A percentile compares a stretch with the other conserved stretches of the same genome.
phyloP scores from a whole-genome alignment of 768 basidiomycete species.

The Phlebiopsis gigantea region DNA sequence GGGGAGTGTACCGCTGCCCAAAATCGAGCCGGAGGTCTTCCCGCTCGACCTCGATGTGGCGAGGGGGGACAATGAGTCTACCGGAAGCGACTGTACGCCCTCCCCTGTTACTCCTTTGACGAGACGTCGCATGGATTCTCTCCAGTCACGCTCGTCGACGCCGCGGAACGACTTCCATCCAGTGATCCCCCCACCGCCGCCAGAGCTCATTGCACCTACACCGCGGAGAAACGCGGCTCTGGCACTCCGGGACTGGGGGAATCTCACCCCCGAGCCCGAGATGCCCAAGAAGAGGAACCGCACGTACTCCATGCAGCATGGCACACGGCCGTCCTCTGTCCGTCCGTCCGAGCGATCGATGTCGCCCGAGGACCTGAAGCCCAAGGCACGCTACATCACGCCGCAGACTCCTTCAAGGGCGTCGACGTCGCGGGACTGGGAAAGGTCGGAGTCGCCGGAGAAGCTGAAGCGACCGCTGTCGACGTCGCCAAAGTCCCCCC shows the following conservation, averaged over 20 bases:
- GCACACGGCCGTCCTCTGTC: not conserved
- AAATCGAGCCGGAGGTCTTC: not conserved
- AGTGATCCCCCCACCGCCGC: not conserved
- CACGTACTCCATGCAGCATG: not conserved
- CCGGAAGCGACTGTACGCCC: not conserved
- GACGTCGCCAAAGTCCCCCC: not conserved
- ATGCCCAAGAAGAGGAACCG: not conserved
- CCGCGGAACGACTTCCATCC: not conserved
- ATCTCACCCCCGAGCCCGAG: not conserved
- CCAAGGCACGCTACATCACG: not conserved
- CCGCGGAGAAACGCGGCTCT: not conserved
- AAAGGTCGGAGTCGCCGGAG: constrained; percentile 3
- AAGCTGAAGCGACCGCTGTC: not conserved
- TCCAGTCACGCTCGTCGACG: not conserved
- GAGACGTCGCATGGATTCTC: not conserved
- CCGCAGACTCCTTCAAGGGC: not conserved
- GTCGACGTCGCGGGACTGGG: not conserved
- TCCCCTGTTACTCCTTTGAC: not conserved
- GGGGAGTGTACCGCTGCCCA: constrained; percentile 11
- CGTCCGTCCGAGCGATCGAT: not conserved
- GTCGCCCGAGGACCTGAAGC: not conserved
- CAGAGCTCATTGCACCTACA: not conserved
- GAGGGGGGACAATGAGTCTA: not conserved
- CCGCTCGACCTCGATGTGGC: not conserved
- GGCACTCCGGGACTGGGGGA: not conserved